A percentile compares a stretch with the other conserved stretches of the same genome.
Evolutionary conservation across 257 asterid genomes (phyloP).

Genomic region (Nicotiana benthamiana): DNA sequence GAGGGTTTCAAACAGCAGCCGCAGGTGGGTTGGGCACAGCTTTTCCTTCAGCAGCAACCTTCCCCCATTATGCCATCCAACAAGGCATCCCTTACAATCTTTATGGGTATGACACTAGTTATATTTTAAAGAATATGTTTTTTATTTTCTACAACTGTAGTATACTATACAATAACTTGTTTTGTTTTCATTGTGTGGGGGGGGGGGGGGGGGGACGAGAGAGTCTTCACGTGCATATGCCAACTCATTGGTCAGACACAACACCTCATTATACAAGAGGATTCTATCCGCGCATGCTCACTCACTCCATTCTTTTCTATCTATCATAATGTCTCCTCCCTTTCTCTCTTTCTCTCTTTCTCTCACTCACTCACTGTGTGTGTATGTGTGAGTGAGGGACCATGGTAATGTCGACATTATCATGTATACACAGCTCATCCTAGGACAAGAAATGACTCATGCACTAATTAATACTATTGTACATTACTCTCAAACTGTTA

Average conservation of each 20-base stretch:
- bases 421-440: neutral
- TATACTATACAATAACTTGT: neutral
- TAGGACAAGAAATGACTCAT: neutral
- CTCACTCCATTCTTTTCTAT: constrained; percentile 14
- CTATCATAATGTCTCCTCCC: constrained; percentile 1
- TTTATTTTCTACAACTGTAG: neutral
- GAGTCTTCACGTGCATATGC: constrained; percentile 48
- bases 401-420: neutral
- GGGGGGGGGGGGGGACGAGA: neutral
- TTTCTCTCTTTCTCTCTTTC: neutral
- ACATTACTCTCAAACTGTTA: neutral
- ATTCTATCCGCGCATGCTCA: constrained; percentile 36
- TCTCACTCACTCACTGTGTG: constrained; percentile 7
- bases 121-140: neutral
- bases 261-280: neutral
- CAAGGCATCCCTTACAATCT: constrained; percentile 94
- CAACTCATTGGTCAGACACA: constrained; percentile 33
- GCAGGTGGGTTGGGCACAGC: constrained; percentile 41
- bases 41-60: constrained; percentile 65
- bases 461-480: neutral
- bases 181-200: neutral
- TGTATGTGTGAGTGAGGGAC: neutral
- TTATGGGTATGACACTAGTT: constrained; percentile 49
- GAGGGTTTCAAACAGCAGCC: constrained; percentile 32
- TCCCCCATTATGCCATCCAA: constrained; percentile 86